phyloP scores from a whole-genome alignment of 2,329 filamentous ascomycete species.

The Tetracladium maxilliforme region DNA sequence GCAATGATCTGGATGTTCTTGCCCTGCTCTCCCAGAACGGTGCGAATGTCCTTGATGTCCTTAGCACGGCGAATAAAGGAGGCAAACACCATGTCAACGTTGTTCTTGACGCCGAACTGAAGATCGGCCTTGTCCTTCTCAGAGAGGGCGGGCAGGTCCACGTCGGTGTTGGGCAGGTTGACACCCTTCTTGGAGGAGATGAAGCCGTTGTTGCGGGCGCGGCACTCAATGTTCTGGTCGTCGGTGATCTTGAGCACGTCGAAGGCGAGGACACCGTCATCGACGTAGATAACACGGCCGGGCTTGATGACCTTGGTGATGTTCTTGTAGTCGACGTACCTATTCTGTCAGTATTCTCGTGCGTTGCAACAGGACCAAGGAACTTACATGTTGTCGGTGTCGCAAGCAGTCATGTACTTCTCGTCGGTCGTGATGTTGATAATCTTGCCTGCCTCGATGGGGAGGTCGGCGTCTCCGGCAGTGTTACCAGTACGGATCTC shows the following conservation, averaged over 20 bases:
- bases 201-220: slow-evolving; percentile 91
- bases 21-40: slow-evolving; percentile 80
- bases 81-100: slow-evolving; percentile 97
- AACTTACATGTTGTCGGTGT: slow-evolving; percentile 84
- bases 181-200: slow-evolving; percentile 99
- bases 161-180: slow-evolving; percentile 96
- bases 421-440: slow-evolving; percentile 97
- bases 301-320: slow-evolving; percentile 94
- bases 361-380: slow-evolving; percentile 2
- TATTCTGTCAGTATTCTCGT: slow-evolving; percentile 21
- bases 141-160: slow-evolving; percentile 91
- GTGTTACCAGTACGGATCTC: slow-evolving; percentile 79
- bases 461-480: slow-evolving; percentile 54
- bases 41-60: slow-evolving; percentile 86
- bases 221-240: slow-evolving; percentile 74
- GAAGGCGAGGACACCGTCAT: slow-evolving; percentile 95
- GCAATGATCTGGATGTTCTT: slow-evolving; percentile 98
- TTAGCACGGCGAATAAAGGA: slow-evolving; percentile 93
- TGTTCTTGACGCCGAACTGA: slow-evolving; percentile 93
- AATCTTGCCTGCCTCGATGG: slow-evolving; percentile 69
- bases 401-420: slow-evolving; percentile 68
- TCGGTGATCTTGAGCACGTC: slow-evolving; percentile 81
- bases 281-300: slow-evolving; percentile 92
- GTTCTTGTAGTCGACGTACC: slow-evolving; percentile 99
- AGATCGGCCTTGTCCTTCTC: slow-evolving; percentile 97